Base-by-base conservation (phyloP, 2,329 filamentous ascomycete species). In the Raffaelea ambrosiae region DNA sequence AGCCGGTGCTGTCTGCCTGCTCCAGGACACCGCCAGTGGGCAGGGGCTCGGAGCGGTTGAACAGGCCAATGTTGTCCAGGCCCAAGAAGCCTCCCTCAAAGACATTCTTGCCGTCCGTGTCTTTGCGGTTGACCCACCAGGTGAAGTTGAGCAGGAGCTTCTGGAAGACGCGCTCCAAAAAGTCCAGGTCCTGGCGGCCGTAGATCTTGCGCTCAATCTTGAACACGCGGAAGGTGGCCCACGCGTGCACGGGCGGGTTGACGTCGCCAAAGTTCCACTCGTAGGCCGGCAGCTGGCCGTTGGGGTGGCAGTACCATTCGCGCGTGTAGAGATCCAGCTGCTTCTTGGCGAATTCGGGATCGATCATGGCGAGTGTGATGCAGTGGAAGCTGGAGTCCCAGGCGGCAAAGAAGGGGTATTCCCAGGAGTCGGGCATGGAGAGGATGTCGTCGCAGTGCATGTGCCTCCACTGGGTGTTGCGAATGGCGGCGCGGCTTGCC, bases 181-280 rank as follows among this genome's bases (percentile, higher is more conserved):
- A 97, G 66, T 97, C 93, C 29, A 96, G 73, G 62, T 97, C 91
- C 61, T 96, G 88, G 31, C 88, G 82, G 38, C 91, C 93, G 59
- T 96, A 97, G 73, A 97, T 81, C 70, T 97, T 97, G 56, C 93
- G 84, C 71, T 97, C 91, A 54, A 97, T 96, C 69, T 97, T 97
- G 81, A 97, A 97, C 0, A 87, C 88, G 49, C 93, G 79, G 73
- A 97, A 97, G 0, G 88, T 88, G 2, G 91, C 84, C 91, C 91
- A 97, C 1, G 91, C 93, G 63, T 97, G 91, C 1, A 97, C 91
- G 0, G 91, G 91, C 22, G 91, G 91, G 58, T 97, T 97, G 54
- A 96, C 91, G 59, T 97, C 93, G 47, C 90, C 84, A 68, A 96
- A 97, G 63, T 97, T 96, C 91, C 91, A 97, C 64, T 97, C 91